Evolutionary conservation across 179 eudicot genomes (phyloP).

Genomic region (Spergularia azorica): DNA sequence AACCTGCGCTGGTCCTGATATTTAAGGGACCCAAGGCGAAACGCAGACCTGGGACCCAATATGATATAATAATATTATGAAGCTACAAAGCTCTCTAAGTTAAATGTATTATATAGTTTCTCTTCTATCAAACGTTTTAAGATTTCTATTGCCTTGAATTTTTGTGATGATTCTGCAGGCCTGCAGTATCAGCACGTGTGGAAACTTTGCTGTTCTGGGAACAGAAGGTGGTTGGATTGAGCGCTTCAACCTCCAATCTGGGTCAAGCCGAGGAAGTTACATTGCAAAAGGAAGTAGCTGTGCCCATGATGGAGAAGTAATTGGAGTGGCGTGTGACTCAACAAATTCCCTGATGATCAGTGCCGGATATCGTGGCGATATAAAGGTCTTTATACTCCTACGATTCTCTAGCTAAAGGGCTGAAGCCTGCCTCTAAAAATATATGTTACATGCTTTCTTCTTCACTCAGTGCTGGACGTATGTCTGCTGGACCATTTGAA

Average conservation of each 20-base stretch:
- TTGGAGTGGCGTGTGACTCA: constrained; percentile 94
- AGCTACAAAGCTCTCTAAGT: too few relatives aligned
- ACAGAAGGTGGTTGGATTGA: constrained; percentile 97
- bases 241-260: constrained; percentile 95
- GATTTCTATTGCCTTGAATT: too few relatives aligned
- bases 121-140: too few relatives aligned
- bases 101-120: too few relatives aligned
- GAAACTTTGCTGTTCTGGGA: constrained; percentile 90
- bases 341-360: constrained; percentile 83
- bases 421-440: too few relatives aligned
- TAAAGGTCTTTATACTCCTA: constrained; percentile 53
- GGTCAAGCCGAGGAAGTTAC: constrained; percentile 89
- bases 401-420: background rate
- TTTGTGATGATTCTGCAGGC: constrained; percentile 42
- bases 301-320: constrained; percentile 89
- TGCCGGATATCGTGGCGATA: constrained; percentile 89
- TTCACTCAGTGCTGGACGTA: too few relatives aligned
- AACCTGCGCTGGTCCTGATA: background rate
- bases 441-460: too few relatives aligned
- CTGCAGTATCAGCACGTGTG: constrained; percentile 92
- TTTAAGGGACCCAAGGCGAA: background rate
- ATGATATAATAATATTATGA: too few relatives aligned
- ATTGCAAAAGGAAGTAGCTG: constrained; percentile 52
- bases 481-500: too few relatives aligned
- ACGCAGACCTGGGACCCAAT: background rate